Conservation (phyloP, 2,329 filamentous ascomycete species). For the Aspergillus fijiensis region DNA sequence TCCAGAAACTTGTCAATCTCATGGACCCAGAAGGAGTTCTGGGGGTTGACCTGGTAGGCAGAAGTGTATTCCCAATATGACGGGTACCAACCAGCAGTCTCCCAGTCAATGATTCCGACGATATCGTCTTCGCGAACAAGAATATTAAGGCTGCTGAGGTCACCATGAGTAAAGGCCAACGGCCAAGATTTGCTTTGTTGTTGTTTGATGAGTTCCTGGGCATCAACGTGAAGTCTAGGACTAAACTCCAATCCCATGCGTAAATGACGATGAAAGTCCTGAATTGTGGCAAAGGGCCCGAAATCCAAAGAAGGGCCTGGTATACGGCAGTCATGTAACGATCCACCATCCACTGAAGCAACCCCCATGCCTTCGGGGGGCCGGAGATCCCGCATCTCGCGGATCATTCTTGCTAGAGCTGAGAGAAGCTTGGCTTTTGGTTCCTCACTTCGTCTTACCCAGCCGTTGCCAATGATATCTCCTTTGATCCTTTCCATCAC, state of each 20-base stretch:
- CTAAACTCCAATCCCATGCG: constrained; percentile 32
- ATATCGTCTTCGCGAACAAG: constrained; percentile 40
- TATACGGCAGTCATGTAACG: constrained; percentile 35
- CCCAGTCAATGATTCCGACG: constrained; percentile 38
- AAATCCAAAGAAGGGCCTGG: constrained; percentile 27
- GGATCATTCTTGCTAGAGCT: constrained; percentile 31
- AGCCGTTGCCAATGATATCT: constrained; percentile 33
- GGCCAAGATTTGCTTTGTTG: constrained; percentile 30
- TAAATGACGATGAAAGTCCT: constrained; percentile 42
- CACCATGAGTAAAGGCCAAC: constrained; percentile 52
- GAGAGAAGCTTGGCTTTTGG: constrained; percentile 38
- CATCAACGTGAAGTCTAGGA: constrained; percentile 21
- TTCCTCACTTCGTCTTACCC: constrained; percentile 31
- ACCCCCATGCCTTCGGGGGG: constrained; percentile 27
- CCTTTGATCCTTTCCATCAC: constrained; percentile 43
- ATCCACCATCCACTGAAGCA: constrained; percentile 33
- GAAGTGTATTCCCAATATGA: constrained; percentile 36
- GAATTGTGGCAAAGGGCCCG: constrained; percentile 32
- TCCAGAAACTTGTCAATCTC: constrained; percentile 41
- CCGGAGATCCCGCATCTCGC: constrained; percentile 31
- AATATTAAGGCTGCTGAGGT: constrained; percentile 46
- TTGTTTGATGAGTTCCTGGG: constrained; percentile 36
- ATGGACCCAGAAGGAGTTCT: constrained; percentile 40
- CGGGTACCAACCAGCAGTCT: constrained; percentile 34
- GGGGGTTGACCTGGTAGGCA: constrained; percentile 43